Evolutionary conservation across 805 yeast species (phyloP), one percentile per base, ranked within the genome.

Genomic region (Candida berthetii): DNA sequence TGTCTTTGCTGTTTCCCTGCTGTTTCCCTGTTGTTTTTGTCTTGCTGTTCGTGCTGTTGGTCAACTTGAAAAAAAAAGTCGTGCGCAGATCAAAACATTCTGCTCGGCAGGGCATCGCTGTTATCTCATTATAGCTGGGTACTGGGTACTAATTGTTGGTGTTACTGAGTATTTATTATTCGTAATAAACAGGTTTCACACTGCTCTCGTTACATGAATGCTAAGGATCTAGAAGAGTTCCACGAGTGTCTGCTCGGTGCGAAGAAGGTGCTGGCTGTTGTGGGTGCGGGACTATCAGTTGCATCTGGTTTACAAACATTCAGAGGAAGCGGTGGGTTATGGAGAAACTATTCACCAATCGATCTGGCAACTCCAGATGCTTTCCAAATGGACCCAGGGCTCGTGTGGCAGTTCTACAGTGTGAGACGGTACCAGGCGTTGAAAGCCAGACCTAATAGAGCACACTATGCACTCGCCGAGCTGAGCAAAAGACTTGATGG

Each of bases 361-460:
- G 96, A 88, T 54, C 66, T 89, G 35, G 96, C 96, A 7, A 88
- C 96, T 0, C 96, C 95, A 1, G 96, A 88, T 55, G 96, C 96
- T 5, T 88, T 89, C 58, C 75, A 80, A 44, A 67, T 69, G 16
- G 90, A 88, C 55, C 96, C 96, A 0, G 85, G 86, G 0, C 66
- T 87, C 9, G 96, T 89, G 7, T 88, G 96, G 96, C 91, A 85
- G 55, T 88, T 85, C 53, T 88, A 89, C 60, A 70, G 87, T 4
- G 77, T 78, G 58, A 64, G 95, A 46, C 58, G 96, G 36, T 70
- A 64, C 37, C 67, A 67, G 38, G 90, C 96, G 0, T 63, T 85
- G 39, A 61, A 61, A 36, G 87, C 91, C 0, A 60, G 54, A 38
- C 96, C 96, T 0, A 88, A 88, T 53, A 58, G 54, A 9, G 96